A percentile compares a stretch with the other conserved stretches of the same genome.
Conservation (phyloP, 2,329 filamentous ascomycete genomes). For the Monosporascus sp. region DNA sequence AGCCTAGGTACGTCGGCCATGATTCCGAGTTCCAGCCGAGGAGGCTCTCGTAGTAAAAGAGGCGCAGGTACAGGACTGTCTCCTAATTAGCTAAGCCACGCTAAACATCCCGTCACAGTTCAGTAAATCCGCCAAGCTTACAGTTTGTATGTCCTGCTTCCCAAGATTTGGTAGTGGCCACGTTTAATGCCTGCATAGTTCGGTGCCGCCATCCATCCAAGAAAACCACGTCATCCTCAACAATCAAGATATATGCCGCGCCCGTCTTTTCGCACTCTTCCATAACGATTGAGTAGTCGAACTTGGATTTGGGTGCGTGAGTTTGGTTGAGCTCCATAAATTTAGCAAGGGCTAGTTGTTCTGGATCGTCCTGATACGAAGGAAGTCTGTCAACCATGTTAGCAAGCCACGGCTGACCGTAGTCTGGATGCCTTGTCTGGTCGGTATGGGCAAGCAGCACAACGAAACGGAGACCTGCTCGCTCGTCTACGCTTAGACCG, state of each 20-base stretch:
- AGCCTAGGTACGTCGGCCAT: constrained; percentile 16
- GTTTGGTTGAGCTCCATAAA: not conserved
- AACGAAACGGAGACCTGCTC: constrained; percentile 12
- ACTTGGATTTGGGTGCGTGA: constrained; percentile 14
- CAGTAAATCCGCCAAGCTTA: constrained; percentile 4
- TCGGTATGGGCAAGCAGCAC: constrained; percentile 21
- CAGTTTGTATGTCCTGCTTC: constrained; percentile 16
- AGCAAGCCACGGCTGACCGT: constrained; percentile 13
- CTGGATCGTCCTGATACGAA: constrained; percentile 12
- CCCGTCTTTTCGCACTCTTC: constrained; percentile 13
- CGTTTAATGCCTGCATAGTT: constrained; percentile 11
- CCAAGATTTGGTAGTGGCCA: constrained; percentile 10
- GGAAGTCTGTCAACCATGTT: constrained; percentile 17
- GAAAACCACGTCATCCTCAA: constrained; percentile 20
- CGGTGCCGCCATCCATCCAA: constrained; percentile 21
- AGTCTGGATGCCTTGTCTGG: constrained; percentile 13
- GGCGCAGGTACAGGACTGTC: constrained; percentile 17
- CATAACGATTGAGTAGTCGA: constrained; percentile 17
- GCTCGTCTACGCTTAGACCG: constrained; percentile 10
- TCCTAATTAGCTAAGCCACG: not conserved
- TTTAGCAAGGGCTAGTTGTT: not conserved
- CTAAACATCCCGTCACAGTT: not conserved
- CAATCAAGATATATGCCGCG: constrained; percentile 15
- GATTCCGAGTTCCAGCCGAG: constrained; percentile 22
- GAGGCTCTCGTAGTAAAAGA: constrained; percentile 19